Percentiles rank a stretch among this genome's conserved stretches.
These are phyloP conservation scores for Hyaloperonospora arabidopsidis DNA, from an alignment of 352 stramenopile species.

Conservation along the genomic window DNA sequence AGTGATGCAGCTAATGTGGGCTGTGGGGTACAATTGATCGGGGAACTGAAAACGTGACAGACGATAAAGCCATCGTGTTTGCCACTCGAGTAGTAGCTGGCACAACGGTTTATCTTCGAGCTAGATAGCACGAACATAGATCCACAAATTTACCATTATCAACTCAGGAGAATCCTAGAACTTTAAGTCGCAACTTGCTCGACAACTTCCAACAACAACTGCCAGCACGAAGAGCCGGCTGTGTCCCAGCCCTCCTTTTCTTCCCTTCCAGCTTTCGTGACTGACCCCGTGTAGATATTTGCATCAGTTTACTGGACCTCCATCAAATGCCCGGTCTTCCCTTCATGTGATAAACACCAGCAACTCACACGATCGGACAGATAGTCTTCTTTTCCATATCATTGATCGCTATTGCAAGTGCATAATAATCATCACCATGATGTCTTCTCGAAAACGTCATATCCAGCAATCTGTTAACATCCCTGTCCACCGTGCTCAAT, in stretches of 20 bases:
- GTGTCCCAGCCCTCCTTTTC: conserved; percentile 90
- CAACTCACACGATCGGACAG: too few relatives aligned
- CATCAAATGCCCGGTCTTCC: too few relatives aligned
- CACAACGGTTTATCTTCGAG: conserved; percentile 74
- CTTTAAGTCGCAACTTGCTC: conserved; percentile 59
- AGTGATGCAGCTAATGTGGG: too few relatives aligned
- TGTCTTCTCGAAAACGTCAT: conserved; percentile 65
- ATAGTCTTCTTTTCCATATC: too few relatives aligned
- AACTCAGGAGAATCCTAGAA: too few relatives aligned
- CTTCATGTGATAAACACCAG: too few relatives aligned
- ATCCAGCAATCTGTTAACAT: conserved; percentile 88
- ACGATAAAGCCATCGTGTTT: too few relatives aligned
- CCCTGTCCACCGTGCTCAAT: conserved; percentile 88
- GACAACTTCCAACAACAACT: conserved; percentile 88
- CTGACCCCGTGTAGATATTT: conserved; percentile 91
- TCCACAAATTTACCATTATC: too few relatives aligned
- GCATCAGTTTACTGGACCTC: background rate
- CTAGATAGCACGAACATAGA: conserved; percentile 93
- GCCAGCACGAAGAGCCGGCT: conserved; percentile 79
- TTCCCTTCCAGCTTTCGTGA: conserved; percentile 96
- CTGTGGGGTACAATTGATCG: too few relatives aligned
- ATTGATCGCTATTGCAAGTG: conserved; percentile 36
- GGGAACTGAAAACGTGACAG: too few relatives aligned
- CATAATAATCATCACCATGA: conserved; percentile 75
- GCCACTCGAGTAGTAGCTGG: conserved; percentile 60